A percentile compares a stretch with the other conserved stretches of the same genome.
These are phyloP conservation scores for Dentipellis fragilis DNA, from an alignment of 768 basidiomycete species.

Conservation along the genomic window DNA sequence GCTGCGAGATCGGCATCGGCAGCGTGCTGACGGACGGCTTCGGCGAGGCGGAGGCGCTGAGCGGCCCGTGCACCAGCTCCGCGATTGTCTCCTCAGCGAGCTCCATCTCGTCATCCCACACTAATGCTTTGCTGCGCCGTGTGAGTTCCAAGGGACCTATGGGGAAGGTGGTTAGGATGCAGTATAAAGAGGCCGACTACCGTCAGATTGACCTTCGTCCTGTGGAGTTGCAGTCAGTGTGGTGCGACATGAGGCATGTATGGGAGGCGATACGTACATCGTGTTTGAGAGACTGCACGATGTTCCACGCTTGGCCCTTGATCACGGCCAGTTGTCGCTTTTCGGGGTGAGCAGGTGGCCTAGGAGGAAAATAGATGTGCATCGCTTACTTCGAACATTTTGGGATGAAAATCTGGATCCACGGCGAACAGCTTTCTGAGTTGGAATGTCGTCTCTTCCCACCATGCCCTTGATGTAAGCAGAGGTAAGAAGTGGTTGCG, in stretches of 20 bases:
- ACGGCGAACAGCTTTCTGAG: constrained; percentile 68
- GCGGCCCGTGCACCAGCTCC: constrained; percentile 24
- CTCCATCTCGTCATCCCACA: constrained; percentile 84
- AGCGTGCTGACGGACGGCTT: constrained; percentile 52
- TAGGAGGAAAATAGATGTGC: constrained; percentile 1
- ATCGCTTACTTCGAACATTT: constrained; percentile 67
- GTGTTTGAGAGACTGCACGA: constrained; percentile 76
- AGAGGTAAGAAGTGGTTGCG: constrained; percentile 74
- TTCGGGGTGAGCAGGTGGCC: background rate
- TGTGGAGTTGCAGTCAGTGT: constrained; percentile 18
- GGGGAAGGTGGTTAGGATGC: constrained; percentile 6
- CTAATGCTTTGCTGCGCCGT: constrained; percentile 66
- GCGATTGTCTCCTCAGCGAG: constrained; percentile 27
- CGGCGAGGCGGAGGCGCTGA: constrained; percentile 34
- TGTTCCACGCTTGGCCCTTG: constrained; percentile 89
- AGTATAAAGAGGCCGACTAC: background rate
- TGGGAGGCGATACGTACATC: constrained; percentile 32
- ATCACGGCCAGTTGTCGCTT: constrained; percentile 86
- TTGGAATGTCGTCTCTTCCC: constrained; percentile 78
- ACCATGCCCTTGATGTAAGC: constrained; percentile 79
- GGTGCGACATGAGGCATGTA: background rate
- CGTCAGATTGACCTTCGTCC: constrained; percentile 56
- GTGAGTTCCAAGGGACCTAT: constrained; percentile 86
- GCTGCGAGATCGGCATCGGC: constrained; percentile 43
- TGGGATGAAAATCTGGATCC: constrained; percentile 81